Percentiles rank a stretch among this genome's conserved stretches.
Evolutionary conservation across 176 grass and related monocot species (phyloP).

Genomic region (Cymbopogon citratus): DNA sequence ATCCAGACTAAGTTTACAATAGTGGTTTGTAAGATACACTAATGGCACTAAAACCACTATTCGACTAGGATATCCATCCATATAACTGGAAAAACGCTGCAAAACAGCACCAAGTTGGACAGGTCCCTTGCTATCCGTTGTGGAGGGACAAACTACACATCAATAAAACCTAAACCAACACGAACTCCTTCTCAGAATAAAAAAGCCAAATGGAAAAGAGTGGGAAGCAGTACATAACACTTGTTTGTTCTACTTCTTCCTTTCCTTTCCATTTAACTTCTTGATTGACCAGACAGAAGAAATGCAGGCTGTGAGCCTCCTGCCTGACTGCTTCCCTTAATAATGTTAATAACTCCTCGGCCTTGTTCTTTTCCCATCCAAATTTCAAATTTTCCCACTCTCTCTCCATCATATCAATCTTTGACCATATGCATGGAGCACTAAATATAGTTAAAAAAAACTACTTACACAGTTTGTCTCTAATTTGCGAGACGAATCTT

Average conservation of each 20-base stretch:
- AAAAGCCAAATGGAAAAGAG: slow-evolving; percentile 23
- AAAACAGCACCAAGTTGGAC: slow-evolving; percentile 20
- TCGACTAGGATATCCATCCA: not conserved
- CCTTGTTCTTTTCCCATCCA: no score
- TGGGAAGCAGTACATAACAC: not conserved
- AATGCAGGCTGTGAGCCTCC: slow-evolving; percentile 8
- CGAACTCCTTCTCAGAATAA: not conserved
- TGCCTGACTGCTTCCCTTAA: slow-evolving; percentile 12
- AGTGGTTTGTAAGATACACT: slow-evolving; percentile 24
- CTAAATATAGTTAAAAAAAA: no score
- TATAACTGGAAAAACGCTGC: not conserved
- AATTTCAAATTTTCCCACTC: no score
- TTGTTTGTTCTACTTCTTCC: slow-evolving; percentile 13
- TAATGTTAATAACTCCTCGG: slow-evolving; percentile 11
- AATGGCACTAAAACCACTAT: not conserved
- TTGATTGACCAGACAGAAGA: slow-evolving; percentile 25
- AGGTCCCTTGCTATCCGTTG: slow-evolving; percentile 13
- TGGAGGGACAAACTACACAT: slow-evolving; percentile 19
- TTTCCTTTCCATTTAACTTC: slow-evolving; percentile 33
- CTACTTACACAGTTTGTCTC: no score
- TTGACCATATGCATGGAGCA: no score
- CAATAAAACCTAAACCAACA: slow-evolving; percentile 18
- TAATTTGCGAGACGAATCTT: no score
- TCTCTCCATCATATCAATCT: no score
- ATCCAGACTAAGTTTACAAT: slow-evolving; percentile 29